These are phyloP conservation scores for Ganoderma sinense DNA, from an alignment of 1,284 basidiomycete species.

Conservation along the genomic window DNA sequence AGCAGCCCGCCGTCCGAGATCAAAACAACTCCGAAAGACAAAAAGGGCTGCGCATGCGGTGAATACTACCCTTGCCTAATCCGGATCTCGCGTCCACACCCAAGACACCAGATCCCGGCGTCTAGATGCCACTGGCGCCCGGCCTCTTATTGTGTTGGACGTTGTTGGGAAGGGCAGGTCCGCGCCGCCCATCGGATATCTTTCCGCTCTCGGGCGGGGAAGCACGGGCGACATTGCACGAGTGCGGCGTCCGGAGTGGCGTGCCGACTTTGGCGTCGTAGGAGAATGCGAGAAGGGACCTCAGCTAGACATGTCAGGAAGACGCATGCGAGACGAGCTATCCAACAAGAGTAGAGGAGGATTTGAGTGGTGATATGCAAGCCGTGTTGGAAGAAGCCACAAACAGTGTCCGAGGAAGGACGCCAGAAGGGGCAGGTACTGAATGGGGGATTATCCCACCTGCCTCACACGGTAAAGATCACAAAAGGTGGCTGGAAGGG, in stretches of 20 bases:
- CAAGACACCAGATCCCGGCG: not conserved
- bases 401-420: not conserved
- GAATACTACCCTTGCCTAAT: conserved; percentile 23
- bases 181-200: conserved; percentile 1
- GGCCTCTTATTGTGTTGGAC: conserved; percentile 17
- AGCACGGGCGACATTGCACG: not conserved
- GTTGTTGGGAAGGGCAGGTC: conserved; percentile 8
- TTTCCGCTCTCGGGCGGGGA: not conserved
- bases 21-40: conserved; percentile 22
- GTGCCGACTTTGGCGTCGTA: not conserved
- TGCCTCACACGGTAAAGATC: not conserved
- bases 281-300: not conserved
- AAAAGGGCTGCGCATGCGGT: conserved; percentile 17
- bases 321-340: not conserved
- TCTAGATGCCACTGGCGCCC: not conserved
- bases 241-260: not conserved
- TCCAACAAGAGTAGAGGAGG: conserved; percentile 1
- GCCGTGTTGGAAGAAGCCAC: not conserved
- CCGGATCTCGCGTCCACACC: conserved; percentile 8
- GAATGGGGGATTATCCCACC: not conserved
- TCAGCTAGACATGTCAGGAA: not conserved
- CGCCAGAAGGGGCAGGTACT: not conserved
- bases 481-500: not conserved
- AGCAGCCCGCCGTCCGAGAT: not conserved
- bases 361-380: conserved; percentile 3